phyloP scores from a whole-genome alignment of 2,329 filamentous ascomycete genomes.

The Chrysoporthe deuterocubensis region DNA sequence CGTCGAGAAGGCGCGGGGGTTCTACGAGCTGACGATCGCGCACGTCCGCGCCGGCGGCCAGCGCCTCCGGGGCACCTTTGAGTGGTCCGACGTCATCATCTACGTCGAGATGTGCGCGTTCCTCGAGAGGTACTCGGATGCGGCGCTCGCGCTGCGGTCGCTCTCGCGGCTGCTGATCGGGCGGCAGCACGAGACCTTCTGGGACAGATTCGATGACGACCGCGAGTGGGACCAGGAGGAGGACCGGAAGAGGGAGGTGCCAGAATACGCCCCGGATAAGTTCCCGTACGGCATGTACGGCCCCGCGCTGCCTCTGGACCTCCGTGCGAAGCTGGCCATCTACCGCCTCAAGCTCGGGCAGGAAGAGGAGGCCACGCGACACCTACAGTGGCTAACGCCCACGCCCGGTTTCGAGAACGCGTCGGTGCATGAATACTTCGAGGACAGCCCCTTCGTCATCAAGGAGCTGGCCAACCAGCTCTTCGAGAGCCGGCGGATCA shows the following conservation, averaged over 20 bases:
- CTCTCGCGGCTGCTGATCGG: conserved; percentile 83
- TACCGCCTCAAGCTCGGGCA: conserved; percentile 76
- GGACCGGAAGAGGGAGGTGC: conserved; percentile 65
- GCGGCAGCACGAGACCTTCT: conserved; percentile 72
- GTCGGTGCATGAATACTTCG: conserved; percentile 53
- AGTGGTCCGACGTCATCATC: conserved; percentile 84
- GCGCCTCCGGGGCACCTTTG: conserved; percentile 44
- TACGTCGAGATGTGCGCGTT: conserved; percentile 81
- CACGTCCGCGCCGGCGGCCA: conserved; percentile 42
- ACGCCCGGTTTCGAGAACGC: conserved; percentile 46
- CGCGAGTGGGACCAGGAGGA: conserved; percentile 85
- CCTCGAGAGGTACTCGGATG: conserved; percentile 64
- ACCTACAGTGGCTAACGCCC: conserved; percentile 73
- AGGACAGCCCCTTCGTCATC: conserved; percentile 78
- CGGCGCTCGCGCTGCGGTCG: conserved; percentile 70
- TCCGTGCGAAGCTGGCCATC: conserved; percentile 82
- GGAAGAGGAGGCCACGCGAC: conserved; percentile 74
- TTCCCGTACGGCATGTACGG: conserved; percentile 69
- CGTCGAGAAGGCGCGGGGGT: conserved; percentile 48
- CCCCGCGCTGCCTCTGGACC: conserved; percentile 73
- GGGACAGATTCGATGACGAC: conserved; percentile 78
- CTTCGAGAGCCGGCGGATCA: conserved; percentile 40
- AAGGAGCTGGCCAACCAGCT: conserved; percentile 64
- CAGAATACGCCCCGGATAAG: conserved; percentile 60
- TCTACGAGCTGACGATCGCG: conserved; percentile 54